A percentile compares a stretch with the other conserved stretches of the same genome.
phyloP scores from a whole-genome alignment of 495 filamentous ascomycete genomes.

The Neurospora sp. region DNA sequence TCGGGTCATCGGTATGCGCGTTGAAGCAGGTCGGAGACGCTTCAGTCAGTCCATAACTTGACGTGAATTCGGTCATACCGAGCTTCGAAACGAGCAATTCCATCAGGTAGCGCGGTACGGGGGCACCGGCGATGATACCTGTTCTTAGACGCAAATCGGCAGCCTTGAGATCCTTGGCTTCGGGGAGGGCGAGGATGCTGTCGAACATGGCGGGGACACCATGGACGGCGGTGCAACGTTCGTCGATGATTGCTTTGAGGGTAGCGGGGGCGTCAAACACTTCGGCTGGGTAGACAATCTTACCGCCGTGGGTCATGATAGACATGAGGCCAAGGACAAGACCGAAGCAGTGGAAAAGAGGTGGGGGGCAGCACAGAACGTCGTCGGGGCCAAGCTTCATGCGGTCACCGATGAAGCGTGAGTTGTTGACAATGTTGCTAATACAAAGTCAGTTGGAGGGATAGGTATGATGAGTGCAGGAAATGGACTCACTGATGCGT shows the following conservation, averaged over 20 bases:
- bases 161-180: constrained; percentile 34
- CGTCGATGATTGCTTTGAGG: constrained; percentile 47
- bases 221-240: constrained; percentile 59
- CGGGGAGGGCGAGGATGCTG: constrained; percentile 45
- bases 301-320: constrained; percentile 54
- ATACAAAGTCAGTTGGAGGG: not conserved
- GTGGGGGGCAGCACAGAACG: constrained; percentile 59
- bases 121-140: constrained; percentile 59
- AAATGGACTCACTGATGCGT: constrained; percentile 48
- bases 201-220: constrained; percentile 70
- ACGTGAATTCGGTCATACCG: constrained; percentile 59
- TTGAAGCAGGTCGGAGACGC: constrained; percentile 64
- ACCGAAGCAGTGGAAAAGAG: constrained; percentile 67
- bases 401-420: constrained; percentile 57
- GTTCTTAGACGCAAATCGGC: constrained; percentile 46
- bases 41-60: constrained; percentile 64
- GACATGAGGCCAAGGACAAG: constrained; percentile 60
- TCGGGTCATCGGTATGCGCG: constrained; percentile 53
- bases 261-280: constrained; percentile 52
- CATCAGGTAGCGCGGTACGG: constrained; percentile 56
- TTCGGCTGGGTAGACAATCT: constrained; percentile 55
- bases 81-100: constrained; percentile 47
- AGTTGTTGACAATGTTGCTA: constrained; percentile 62
- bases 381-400: constrained; percentile 54
- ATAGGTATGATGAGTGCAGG: not conserved